These are phyloP conservation scores for Cryoendolithus antarcticus DNA, from an alignment of 2,329 filamentous ascomycete species.

Conservation along the genomic window DNA sequence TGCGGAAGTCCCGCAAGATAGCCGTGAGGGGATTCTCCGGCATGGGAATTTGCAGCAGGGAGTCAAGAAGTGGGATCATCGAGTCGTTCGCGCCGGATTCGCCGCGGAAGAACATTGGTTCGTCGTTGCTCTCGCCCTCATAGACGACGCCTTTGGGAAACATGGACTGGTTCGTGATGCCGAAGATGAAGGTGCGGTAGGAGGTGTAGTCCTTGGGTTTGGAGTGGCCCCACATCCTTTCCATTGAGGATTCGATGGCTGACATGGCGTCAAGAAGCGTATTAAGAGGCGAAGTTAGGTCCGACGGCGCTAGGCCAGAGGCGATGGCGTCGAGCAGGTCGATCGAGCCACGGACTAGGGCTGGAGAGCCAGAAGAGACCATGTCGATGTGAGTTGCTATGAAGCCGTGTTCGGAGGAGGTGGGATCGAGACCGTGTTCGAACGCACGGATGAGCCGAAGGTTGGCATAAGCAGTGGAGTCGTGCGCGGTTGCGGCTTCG, in stretches of 20 bases:
- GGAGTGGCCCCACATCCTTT: slow-evolving; percentile 76
- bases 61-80: slow-evolving; percentile 80
- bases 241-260: slow-evolving; percentile 22
- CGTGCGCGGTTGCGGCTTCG: slow-evolving; percentile 29
- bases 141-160: slow-evolving; percentile 87
- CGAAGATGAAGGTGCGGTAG: slow-evolving; percentile 95
- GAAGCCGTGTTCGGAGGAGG: slow-evolving; percentile 85
- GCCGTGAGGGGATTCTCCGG: slow-evolving; percentile 77
- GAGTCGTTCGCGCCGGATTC: slow-evolving; percentile 91
- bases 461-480: slow-evolving; percentile 40
- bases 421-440: slow-evolving; percentile 74
- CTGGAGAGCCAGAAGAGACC: slow-evolving; percentile 66
- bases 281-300: slow-evolving; percentile 14
- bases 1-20: slow-evolving; percentile 77
- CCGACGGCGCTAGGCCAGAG: slow-evolving; percentile 8
- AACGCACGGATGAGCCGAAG: slow-evolving; percentile 83
- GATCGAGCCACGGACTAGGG: slow-evolving; percentile 61
- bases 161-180: slow-evolving; percentile 87
- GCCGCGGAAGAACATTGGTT: slow-evolving; percentile 72
- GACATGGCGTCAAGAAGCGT: slow-evolving; percentile 21
- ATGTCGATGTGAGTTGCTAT: slow-evolving; percentile 94
- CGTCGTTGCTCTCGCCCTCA: slow-evolving; percentile 59
- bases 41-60: slow-evolving; percentile 76
- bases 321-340: slow-evolving; percentile 47
- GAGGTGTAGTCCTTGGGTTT: slow-evolving; percentile 72